Evolutionary conservation across 73 alveolate species (phyloP), one percentile per base, ranked within the genome.

Genomic region (Symbiodinium natans): DNA sequence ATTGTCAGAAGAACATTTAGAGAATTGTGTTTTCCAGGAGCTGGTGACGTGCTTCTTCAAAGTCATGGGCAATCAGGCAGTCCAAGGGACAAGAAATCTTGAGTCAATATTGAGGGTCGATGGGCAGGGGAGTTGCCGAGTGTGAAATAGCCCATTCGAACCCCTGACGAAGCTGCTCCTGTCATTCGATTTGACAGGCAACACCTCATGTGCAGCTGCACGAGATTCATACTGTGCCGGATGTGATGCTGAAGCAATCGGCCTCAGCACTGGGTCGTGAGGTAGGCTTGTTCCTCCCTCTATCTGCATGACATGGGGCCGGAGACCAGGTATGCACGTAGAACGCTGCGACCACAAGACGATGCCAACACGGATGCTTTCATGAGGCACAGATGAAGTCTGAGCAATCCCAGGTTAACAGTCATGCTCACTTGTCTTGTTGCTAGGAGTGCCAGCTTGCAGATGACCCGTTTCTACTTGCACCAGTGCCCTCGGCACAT

Each of bases 11-110:
- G 59, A 46, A 13, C 6, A 9, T 46, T 6, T 46, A 13, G 13
- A 46, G 59, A 46, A 6, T 46, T 13, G 21, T 13, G 13, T 46
- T 6, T 9, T 46, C 31, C 84, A 74, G 84, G 84, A 74, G 42
- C 40, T 74, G 84, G 84, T 74, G 8, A 10, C 84, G 11, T 74
- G 84, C 41, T 74, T 74, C 84, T 74, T 74, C 84, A 33, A 74
- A 23, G 10, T 34, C 42, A 33, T n/a, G 84, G 84, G 84, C 40
- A 33, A 34, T 31, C 43, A 74, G 84, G 84, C 84, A 17, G 63
- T 8, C 23, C 8, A 10, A 10, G 8, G 63, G 63, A 73, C 77
- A 59, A 13, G 42, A 33, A 6, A 31, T 6, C 13, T 46, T 46
- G 23, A 10, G 36, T 13, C 36, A 63, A 9, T 1, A 21, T 17